These are phyloP conservation scores for Ganoderma multipileum DNA, from an alignment of 1,284 basidiomycete genomes.

Conservation along the genomic window DNA sequence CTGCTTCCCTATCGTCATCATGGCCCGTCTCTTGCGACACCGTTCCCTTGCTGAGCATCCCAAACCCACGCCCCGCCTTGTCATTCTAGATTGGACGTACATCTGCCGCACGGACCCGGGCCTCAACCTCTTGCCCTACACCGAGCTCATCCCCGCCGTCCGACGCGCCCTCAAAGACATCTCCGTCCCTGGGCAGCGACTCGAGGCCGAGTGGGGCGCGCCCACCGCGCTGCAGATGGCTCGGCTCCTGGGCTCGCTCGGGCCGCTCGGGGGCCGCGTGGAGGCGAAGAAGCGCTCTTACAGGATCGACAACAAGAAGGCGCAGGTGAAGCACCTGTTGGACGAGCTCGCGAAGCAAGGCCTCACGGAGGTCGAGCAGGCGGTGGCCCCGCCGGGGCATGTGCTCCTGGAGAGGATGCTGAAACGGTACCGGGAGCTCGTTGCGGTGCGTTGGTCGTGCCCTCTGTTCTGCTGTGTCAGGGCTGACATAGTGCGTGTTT, in stretches of 20 bases:
- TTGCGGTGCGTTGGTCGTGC: neutral
- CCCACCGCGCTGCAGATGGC: constrained; percentile 6
- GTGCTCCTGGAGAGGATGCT: neutral
- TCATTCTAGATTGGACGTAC: constrained; percentile 52
- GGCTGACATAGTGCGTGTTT: neutral
- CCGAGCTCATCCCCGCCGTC: constrained; percentile 42
- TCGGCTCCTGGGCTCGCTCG: neutral
- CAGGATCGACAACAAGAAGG: neutral
- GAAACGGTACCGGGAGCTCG: neutral
- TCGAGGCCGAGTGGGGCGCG: constrained; percentile 17
- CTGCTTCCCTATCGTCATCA: neutral
- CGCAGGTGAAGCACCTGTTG: neutral
- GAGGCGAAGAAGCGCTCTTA: too few species aligned
- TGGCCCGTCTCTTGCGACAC: neutral
- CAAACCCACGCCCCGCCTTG: neutral
- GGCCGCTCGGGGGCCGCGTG: neutral
- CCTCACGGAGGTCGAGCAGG: neutral
- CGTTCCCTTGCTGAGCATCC: too few species aligned
- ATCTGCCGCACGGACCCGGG: constrained; percentile 45
- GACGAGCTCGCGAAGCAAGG: constrained; percentile 4
- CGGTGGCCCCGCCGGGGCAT: neutral
- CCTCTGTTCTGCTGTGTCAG: neutral
- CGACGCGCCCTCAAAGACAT: constrained; percentile 20
- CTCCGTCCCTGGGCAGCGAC: constrained; percentile 8
- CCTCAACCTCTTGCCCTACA: constrained; percentile 52